Conservation (phyloP, 192 early-diverging fungal genomes). For the Podila epicladia region DNA sequence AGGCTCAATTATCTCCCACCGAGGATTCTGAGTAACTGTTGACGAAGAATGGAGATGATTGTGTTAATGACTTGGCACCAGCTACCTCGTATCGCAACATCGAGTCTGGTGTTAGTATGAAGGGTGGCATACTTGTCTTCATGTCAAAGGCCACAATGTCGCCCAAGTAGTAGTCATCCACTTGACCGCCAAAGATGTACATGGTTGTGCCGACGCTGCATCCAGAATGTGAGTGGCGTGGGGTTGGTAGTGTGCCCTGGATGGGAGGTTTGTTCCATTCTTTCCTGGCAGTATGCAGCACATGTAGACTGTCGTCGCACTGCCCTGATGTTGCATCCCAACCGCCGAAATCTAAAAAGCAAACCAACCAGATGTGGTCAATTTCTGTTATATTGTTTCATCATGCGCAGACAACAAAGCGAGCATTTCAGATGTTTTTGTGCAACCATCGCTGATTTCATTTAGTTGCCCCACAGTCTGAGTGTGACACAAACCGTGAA, state of each 20-base stretch:
- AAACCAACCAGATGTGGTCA: neutral
- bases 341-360: constrained; percentile 36
- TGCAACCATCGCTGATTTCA: neutral
- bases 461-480: too few relatives aligned
- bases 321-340: constrained; percentile 47
- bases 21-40: constrained; percentile 43
- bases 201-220: constrained; percentile 55
- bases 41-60: neutral
- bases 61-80: neutral
- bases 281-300: constrained; percentile 31
- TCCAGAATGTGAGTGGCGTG: constrained; percentile 59
- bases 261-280: constrained; percentile 50
- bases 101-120: too few relatives aligned
- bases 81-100: too few relatives aligned
- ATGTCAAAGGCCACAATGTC: constrained; percentile 61
- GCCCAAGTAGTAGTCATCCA: constrained; percentile 55
- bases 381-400: neutral
- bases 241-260: constrained; percentile 34
- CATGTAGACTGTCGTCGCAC: constrained; percentile 49
- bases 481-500: too few relatives aligned
- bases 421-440: neutral
- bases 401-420: too few relatives aligned
- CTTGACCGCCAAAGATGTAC: constrained; percentile 66
- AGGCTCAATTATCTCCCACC: constrained; percentile 44
- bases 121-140: constrained; percentile 52